These are phyloP conservation scores for Metschnikowia bowlesiae DNA, from an alignment of 805 yeast species.

Conservation along the genomic window DNA sequence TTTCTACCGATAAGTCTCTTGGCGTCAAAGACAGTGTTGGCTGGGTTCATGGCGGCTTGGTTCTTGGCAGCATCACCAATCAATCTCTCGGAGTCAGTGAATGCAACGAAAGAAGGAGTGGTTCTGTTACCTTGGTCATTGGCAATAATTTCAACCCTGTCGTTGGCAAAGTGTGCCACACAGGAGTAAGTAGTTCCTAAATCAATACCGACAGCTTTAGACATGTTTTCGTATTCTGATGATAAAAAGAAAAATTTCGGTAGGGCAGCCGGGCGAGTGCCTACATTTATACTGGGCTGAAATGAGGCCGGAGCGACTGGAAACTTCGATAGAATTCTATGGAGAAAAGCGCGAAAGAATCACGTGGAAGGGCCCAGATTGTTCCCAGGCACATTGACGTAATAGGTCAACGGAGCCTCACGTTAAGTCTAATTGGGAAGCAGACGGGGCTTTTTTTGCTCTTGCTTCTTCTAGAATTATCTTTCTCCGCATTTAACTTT, in stretches of 20 bases:
- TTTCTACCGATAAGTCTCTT: conserved; percentile 32
- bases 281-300: conserved; percentile 4
- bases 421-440: neutral
- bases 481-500: neutral
- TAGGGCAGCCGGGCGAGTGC: neutral
- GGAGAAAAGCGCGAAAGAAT: conserved; percentile 2
- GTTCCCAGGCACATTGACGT: conserved; percentile 4
- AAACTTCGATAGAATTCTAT: conserved; percentile 17
- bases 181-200: conserved; percentile 33
- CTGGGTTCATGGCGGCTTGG: conserved; percentile 33
- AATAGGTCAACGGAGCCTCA: neutral
- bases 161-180: conserved; percentile 32
- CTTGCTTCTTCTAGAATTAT: neutral
- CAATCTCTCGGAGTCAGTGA: conserved; percentile 32
- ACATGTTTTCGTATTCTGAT: conserved; percentile 16
- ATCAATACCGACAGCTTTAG: conserved; percentile 32
- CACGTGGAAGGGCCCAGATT: conserved; percentile 9
- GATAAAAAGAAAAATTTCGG: conserved; percentile 3
- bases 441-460: neutral
- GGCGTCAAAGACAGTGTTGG: conserved; percentile 31
- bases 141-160: conserved; percentile 31
- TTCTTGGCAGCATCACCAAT: conserved; percentile 33
- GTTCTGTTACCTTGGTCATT: conserved; percentile 34
- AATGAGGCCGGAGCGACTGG: conserved; percentile 7
- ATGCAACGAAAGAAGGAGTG: conserved; percentile 31